Conservation (phyloP, 169 alveolate genomes). For the Theileria orientalis region DNA sequence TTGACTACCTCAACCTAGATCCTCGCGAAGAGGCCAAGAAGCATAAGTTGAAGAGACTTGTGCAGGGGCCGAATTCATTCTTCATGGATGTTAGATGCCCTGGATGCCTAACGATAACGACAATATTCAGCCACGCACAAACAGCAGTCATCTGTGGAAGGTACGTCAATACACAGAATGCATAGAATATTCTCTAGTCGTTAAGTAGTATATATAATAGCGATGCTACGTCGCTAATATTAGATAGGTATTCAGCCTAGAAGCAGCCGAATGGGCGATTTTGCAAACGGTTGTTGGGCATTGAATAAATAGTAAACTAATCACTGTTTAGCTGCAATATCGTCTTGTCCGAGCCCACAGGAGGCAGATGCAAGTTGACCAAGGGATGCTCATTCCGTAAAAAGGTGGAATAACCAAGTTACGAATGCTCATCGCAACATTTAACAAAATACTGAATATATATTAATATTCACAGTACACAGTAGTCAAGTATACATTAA, state of each 20-base stretch:
- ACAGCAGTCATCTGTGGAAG: slow-evolving; percentile 90
- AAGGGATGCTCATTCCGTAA: slow-evolving; percentile 94
- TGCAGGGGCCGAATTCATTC: slow-evolving; percentile 96
- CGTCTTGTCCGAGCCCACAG: slow-evolving; percentile 95
- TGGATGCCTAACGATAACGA: slow-evolving; percentile 91
- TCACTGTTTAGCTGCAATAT: slow-evolving; percentile 85
- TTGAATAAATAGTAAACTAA: no score
- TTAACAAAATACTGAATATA: background rate
- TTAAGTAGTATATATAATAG: no score
- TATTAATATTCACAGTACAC: no score
- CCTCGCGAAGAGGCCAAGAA: slow-evolving; percentile 91
- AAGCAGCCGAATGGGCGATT: no score
- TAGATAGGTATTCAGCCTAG: no score
- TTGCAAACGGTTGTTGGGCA: no score
- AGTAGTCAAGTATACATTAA: no score
- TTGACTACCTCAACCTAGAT: slow-evolving; percentile 93
- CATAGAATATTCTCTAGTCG: no score
- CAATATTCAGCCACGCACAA: slow-evolving; percentile 94
- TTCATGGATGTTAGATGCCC: slow-evolving; percentile 98
- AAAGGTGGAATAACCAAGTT: slow-evolving; percentile 84
- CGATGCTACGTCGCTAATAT: no score
- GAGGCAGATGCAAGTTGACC: slow-evolving; percentile 94
- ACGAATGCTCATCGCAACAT: background rate
- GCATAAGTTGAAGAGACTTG: slow-evolving; percentile 95
- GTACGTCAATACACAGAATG: slow-evolving; percentile 48